phyloP scores from a whole-genome alignment of 2,329 filamentous ascomycete genomes.

The Sporothrix variecibatus region DNA sequence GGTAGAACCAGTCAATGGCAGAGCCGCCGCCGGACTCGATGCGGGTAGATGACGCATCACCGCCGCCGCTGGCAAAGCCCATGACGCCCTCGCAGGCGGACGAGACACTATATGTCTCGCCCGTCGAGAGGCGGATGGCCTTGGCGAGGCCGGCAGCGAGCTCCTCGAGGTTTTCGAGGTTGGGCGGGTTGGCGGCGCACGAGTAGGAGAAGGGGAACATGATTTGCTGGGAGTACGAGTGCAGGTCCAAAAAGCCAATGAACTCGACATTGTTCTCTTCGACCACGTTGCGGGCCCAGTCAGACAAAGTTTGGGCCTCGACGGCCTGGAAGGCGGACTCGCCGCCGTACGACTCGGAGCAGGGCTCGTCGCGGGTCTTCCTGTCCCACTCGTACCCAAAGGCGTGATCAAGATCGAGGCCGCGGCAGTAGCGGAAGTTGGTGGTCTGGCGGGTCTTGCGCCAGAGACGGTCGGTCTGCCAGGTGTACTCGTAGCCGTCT shows the following conservation, averaged over 20 bases:
- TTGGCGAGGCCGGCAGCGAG: conserved; percentile 85
- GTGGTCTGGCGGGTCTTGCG: conserved; percentile 90
- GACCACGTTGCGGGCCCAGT: conserved; percentile 82
- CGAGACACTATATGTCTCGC: conserved; percentile 73
- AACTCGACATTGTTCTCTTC: conserved; percentile 70
- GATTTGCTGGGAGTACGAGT: conserved; percentile 94
- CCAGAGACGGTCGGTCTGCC: conserved; percentile 90
- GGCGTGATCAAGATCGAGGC: conserved; percentile 84
- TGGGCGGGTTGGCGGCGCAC: conserved; percentile 75
- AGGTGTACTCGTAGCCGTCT: conserved; percentile 92
- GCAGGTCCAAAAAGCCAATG: conserved; percentile 84
- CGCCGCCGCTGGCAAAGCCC: conserved; percentile 65
- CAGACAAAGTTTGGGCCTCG: conserved; percentile 72
- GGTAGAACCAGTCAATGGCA: conserved; percentile 93
- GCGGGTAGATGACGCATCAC: conserved; percentile 60
- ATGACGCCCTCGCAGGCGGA: conserved; percentile 86
- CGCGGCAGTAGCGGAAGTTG: conserved; percentile 77
- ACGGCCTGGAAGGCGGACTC: conserved; percentile 78
- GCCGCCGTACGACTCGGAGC: conserved; percentile 87
- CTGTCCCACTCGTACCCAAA: conserved; percentile 86
- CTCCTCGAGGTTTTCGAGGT: conserved; percentile 89
- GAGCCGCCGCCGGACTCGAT: conserved; percentile 80
- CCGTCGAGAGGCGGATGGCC: conserved; percentile 78
- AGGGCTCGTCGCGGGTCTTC: conserved; percentile 68
- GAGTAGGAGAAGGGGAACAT: conserved; percentile 90